These are phyloP conservation scores for Fusarium longipes DNA, from an alignment of 2,329 filamentous ascomycete species.

Conservation along the genomic window DNA sequence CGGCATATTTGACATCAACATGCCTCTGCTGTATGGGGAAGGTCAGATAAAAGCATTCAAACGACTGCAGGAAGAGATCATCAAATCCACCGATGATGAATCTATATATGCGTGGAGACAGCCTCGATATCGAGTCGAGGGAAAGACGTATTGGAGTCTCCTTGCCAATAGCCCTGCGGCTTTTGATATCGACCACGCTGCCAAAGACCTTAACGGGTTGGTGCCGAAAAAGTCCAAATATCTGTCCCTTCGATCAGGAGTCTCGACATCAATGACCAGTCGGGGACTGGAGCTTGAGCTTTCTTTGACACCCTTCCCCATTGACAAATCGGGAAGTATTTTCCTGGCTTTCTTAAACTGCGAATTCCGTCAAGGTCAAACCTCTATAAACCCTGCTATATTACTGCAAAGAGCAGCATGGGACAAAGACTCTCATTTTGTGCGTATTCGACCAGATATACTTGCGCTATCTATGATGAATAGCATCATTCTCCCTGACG, in stretches of 20 bases:
- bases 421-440: constrained; percentile 46
- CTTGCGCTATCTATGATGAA: constrained; percentile 45
- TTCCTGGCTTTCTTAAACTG: constrained; percentile 48
- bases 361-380: constrained; percentile 43
- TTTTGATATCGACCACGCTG: constrained; percentile 39
- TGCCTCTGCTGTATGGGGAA: constrained; percentile 51
- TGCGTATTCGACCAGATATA: constrained; percentile 44
- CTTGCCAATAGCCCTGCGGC: constrained; percentile 44
- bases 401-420: constrained; percentile 47
- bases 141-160: constrained; percentile 44
- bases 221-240: constrained; percentile 41
- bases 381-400: constrained; percentile 41
- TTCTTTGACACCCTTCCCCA: constrained; percentile 44
- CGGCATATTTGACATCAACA: constrained; percentile 51
- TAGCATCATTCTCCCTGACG: constrained; percentile 42
- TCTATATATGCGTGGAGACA: constrained; percentile 47
- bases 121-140: constrained; percentile 20
- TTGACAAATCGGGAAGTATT: constrained; percentile 44
- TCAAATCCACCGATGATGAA: constrained; percentile 47
- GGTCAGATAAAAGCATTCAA: constrained; percentile 46
- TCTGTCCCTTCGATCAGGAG: constrained; percentile 39
- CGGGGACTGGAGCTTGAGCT: constrained; percentile 46
- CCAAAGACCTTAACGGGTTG: constrained; percentile 33
- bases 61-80: constrained; percentile 47
- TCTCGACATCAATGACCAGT: constrained; percentile 38